A percentile compares a stretch with the other conserved stretches of the same genome.
phyloP scores from a whole-genome alignment of 495 filamentous ascomycete genomes.

The Lasiosphaeria miniovina region DNA sequence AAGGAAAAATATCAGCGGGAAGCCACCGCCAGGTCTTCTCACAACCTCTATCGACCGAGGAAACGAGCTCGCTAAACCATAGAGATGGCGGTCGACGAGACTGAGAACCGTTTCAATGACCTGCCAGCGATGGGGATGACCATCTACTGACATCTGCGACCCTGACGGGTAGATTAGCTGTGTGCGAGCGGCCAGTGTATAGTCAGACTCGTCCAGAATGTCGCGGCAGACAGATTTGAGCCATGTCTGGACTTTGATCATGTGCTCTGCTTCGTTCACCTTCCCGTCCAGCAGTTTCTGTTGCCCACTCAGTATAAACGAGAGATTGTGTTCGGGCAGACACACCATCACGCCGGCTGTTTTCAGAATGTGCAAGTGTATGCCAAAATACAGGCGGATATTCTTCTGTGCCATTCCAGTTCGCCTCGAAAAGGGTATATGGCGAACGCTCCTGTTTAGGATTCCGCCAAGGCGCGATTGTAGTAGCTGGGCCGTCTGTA shows the following conservation, averaged over 20 bases:
- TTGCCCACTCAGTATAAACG: conserved; percentile 49
- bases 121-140: conserved; percentile 50
- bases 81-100: conserved; percentile 38
- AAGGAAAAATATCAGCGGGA: conserved; percentile 47
- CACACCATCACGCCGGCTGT: conserved; percentile 44
- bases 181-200: conserved; percentile 46
- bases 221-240: conserved; percentile 44
- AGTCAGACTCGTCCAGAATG: conserved; percentile 57
- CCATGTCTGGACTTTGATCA: conserved; percentile 49
- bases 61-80: conserved; percentile 34
- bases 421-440: conserved; percentile 52
- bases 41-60: conserved; percentile 46
- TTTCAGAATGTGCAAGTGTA: conserved; percentile 34
- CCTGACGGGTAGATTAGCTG: conserved; percentile 52
- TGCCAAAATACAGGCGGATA: conserved; percentile 32
- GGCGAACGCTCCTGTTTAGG: conserved; percentile 41
- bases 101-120: conserved; percentile 40
- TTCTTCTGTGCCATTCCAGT: conserved; percentile 31
- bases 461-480: conserved; percentile 48
- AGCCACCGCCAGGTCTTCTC: conserved; percentile 30
- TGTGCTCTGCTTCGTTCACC: conserved; percentile 34
- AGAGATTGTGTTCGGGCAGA: conserved; percentile 51
- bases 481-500: conserved; percentile 50
- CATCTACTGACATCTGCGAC: conserved; percentile 46
- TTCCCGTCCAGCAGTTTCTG: conserved; percentile 43